phyloP scores from a whole-genome alignment of 371 early-diverging fungal species.

The Mucor lusitanicus region DNA sequence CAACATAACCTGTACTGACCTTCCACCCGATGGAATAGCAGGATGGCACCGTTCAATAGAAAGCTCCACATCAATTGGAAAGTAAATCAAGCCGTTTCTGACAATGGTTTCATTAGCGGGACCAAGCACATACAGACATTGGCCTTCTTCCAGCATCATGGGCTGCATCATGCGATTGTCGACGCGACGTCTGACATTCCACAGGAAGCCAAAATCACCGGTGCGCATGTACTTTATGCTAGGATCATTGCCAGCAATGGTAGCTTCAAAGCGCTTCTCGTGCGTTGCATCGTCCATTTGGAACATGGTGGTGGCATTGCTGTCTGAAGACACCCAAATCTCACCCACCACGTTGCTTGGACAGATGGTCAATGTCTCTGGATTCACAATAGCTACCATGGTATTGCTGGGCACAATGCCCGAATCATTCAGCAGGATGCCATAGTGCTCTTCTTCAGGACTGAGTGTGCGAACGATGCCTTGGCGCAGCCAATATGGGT shows the following conservation, averaged over 20 bases:
- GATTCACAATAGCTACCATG: slow-evolving; percentile 85
- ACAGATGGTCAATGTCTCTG: slow-evolving; percentile 65
- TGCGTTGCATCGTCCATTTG: slow-evolving; percentile 31
- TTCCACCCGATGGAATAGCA: slow-evolving; percentile 54
- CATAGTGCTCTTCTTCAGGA: slow-evolving; percentile 56
- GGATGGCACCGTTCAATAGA: slow-evolving; percentile 69
- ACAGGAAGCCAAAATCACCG: slow-evolving; percentile 85
- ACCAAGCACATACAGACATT: slow-evolving; percentile 79
- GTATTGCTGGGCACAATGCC: slow-evolving; percentile 81
- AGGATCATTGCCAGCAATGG: slow-evolving; percentile 65
- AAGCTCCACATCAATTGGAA: slow-evolving; percentile 72
- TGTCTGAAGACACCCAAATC: slow-evolving; percentile 83
- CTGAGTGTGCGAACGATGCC: slow-evolving; percentile 65
- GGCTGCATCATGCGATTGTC: slow-evolving; percentile 29
- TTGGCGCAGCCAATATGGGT: slow-evolving; percentile 63
- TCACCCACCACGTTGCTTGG: slow-evolving; percentile 80
- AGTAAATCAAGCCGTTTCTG: slow-evolving; percentile 74
- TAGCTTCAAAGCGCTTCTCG: slow-evolving; percentile 40
- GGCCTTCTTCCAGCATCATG: slow-evolving; percentile 59
- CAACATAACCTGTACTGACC: no score
- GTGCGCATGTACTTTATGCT: slow-evolving; percentile 76
- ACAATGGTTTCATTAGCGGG: slow-evolving; percentile 69
- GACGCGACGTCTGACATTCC: slow-evolving; percentile 56
- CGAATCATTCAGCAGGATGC: slow-evolving; percentile 73
- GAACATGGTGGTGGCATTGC: slow-evolving; percentile 54